Evolutionary conservation across 495 filamentous ascomycete species (phyloP).

Genomic region (Talaromyces borbonicus): DNA sequence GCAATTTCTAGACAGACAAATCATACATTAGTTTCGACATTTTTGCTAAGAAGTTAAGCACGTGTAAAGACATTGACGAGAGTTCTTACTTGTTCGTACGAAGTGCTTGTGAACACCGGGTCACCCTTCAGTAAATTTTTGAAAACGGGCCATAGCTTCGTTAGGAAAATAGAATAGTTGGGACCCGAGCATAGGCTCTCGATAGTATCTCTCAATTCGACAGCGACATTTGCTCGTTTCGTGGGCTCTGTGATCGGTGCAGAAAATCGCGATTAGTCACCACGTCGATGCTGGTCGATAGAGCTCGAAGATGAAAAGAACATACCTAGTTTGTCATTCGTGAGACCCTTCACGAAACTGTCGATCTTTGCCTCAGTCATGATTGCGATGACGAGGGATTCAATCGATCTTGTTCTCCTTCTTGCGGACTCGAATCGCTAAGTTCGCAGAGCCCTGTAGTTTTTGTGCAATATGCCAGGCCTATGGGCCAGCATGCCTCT

Average conservation of each 20-base stretch:
- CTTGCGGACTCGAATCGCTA: background rate
- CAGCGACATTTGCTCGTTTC: conserved; percentile 63
- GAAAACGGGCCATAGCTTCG: conserved; percentile 84
- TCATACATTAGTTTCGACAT: conserved; percentile 7
- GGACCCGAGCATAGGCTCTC: conserved; percentile 58
- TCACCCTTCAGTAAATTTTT: conserved; percentile 73
- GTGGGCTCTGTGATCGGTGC: conserved; percentile 51
- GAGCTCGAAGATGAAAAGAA: background rate
- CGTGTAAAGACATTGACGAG: background rate
- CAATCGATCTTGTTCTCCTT: background rate
- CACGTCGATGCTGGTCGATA: background rate
- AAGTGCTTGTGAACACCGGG: conserved; percentile 83
- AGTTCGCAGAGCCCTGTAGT: background rate
- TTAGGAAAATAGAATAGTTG: conserved; percentile 66
- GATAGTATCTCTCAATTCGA: conserved; percentile 74
- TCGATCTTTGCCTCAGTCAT: conserved; percentile 47
- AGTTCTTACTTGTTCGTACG: conserved; percentile 62
- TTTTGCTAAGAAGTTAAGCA: background rate
- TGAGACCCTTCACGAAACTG: conserved; percentile 48
- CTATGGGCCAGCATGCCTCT: conserved; percentile 28
- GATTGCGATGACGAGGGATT: conserved; percentile 9
- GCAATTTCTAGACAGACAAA: conserved; percentile 55
- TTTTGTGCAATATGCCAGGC: conserved; percentile 25
- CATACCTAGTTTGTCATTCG: conserved; percentile 50
- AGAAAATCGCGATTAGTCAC: conserved; percentile 9